Evolutionary conservation across 2,329 filamentous ascomycete species (phyloP).

Genomic region (Helminthosporium solani): DNA sequence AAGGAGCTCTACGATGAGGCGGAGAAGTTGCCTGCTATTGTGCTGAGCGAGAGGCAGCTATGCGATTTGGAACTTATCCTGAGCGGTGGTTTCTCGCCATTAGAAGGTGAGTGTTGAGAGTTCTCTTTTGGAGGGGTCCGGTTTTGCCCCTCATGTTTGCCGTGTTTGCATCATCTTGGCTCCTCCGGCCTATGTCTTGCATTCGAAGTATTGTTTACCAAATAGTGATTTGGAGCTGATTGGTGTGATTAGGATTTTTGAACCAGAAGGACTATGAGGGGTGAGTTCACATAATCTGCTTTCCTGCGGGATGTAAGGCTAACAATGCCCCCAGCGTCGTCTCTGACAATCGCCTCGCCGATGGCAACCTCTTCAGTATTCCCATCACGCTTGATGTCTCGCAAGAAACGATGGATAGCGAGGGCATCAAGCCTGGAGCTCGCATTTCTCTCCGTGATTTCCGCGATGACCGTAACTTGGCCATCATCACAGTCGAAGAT

Average conservation of each 20-base stretch:
- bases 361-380: constrained; percentile 92
- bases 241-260: constrained; percentile 74
- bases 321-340: constrained; percentile 66
- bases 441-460: constrained; percentile 90
- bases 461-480: constrained; percentile 92
- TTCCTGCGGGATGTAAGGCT: background rate
- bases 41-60: constrained; percentile 88
- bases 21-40: constrained; percentile 79
- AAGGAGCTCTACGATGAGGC: constrained; percentile 79
- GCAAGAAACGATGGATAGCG: constrained; percentile 70
- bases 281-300: constrained; percentile 50
- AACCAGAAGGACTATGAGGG: constrained; percentile 95
- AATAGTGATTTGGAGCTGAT: constrained; percentile 13
- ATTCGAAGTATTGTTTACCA: too few species aligned
- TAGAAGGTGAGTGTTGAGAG: constrained; percentile 71
- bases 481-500: constrained; percentile 93
- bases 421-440: constrained; percentile 74
- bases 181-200: too few species aligned
- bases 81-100: constrained; percentile 94
- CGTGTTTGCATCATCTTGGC: constrained; percentile 17
- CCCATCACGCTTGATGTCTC: constrained; percentile 91
- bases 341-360: constrained; percentile 78
- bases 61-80: constrained; percentile 97
- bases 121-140: constrained; percentile 8
- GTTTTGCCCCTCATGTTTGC: constrained; percentile 31